Percentiles rank a stretch among this genome's conserved stretches.
Conservation (phyloP, 257 asterid species). For the Cinchona pubescens region DNA sequence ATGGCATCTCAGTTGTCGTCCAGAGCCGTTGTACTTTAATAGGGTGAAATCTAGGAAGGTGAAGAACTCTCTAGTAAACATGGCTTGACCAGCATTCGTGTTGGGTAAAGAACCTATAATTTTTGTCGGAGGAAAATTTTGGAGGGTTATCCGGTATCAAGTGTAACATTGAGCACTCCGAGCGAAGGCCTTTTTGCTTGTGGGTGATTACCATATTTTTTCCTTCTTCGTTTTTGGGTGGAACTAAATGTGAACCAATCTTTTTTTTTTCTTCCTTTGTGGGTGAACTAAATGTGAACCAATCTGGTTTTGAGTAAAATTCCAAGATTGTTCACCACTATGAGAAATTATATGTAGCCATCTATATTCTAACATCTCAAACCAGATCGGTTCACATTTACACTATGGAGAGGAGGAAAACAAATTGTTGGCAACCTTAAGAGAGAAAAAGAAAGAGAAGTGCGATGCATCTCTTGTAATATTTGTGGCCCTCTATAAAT, state of each 20-base stretch:
- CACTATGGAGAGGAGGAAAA: too few relatives aligned
- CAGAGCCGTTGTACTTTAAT: slow-evolving; percentile 3
- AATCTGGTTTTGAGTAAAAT: not conserved
- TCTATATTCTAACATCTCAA: not conserved
- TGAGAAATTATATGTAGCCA: not conserved
- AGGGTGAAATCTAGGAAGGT: not conserved
- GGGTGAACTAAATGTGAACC: not conserved
- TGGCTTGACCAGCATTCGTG: not conserved
- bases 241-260: too few relatives aligned
- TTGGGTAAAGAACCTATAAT: not conserved
- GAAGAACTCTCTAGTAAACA: not conserved
- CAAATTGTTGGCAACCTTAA: not conserved
- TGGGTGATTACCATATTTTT: not conserved
- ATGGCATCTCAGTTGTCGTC: not conserved
- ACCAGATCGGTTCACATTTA: too few relatives aligned
- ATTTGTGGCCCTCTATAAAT: not conserved
- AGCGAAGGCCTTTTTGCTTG: not conserved
- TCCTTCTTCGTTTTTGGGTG: not conserved
- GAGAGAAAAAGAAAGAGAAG: not conserved
- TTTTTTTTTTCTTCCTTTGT: too few relatives aligned
- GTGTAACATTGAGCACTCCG: not conserved
- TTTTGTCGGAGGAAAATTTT: not conserved
- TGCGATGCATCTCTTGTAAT: not conserved
- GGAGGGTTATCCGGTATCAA: not conserved
- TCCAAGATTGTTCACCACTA: not conserved